Base-by-base conservation (phyloP, 345 rosid species). In the Raphanus raphanistrum region DNA sequence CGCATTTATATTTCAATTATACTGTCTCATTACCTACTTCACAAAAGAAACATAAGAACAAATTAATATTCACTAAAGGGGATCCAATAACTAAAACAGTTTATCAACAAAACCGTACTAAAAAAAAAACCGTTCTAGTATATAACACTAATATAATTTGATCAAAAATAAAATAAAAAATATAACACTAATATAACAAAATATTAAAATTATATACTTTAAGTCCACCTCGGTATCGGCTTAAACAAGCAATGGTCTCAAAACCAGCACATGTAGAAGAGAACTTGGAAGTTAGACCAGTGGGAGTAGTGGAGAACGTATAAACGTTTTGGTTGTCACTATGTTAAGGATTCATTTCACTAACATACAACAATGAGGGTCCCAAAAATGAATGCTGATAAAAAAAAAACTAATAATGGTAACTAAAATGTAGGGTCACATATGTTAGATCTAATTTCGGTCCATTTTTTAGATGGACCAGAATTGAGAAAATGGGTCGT, bases 241-340 rank as follows among this genome's bases (percentile, higher is more conserved):
- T 86, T 35, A 86, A 83, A 84, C 92, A 90, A 81, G 90, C 88
- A 59, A 84, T 89, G 87, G 85, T 86, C 70, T 81, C 94, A 36
- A 89, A 88, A 79, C 93, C 92, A 48, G 70, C 87, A 13, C 90
- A 87, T 50, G 28, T 82, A 25, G 96, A 88, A 76, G 94, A 94
- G 76, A 89, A 89, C 82, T 88, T 92, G 8, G 94, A 94, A 86
- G 72, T 88, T 77, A 94, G 88, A 85, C 90, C 82, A 72, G 92
- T 94, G 98, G 98, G 98, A 75, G 86, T 84, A 38, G 86, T 90
- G 91, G 97, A 94, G 80, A 97, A 94, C 10, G n/a, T n/a, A n/a
- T n/a, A n/a, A n/a, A n/a, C n/a, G 21, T 21, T 21, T 21, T 21
- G 21, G 21, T 21, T 21, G 21, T 21, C 21, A 21, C 21, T 21